Percentiles rank a stretch among this genome's conserved stretches.
Conservation (phyloP, 192 early-diverging fungal species). For the Rhizoclosmatium sp. region DNA sequence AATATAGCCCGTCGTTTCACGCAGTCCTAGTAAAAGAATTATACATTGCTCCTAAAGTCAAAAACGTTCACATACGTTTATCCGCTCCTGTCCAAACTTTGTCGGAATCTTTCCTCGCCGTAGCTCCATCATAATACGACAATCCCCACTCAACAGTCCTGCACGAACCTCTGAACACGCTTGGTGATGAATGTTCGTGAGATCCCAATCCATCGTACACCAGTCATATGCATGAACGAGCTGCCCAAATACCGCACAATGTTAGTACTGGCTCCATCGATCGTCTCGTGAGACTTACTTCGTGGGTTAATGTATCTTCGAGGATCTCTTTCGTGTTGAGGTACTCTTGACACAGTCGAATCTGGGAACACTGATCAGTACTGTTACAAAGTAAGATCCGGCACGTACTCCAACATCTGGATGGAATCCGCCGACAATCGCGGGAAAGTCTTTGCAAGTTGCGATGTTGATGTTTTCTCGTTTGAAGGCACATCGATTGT, state of each 20-base stretch:
- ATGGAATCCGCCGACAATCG: slow-evolving; percentile 25
- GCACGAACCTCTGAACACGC: slow-evolving; percentile 32
- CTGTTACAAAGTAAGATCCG: neutral
- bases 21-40: slow-evolving; percentile 8
- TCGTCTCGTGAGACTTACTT: neutral
- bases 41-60: neutral
- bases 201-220: slow-evolving; percentile 34
- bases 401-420: slow-evolving; percentile 22
- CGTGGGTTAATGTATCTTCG: slow-evolving; percentile 30
- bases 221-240: slow-evolving; percentile 33
- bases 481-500: slow-evolving; percentile 15
- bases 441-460: slow-evolving; percentile 11
- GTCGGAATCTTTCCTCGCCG: slow-evolving; percentile 10
- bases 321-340: neutral
- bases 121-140: slow-evolving; percentile 20
- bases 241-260: neutral
- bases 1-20: slow-evolving; percentile 28
- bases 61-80: slow-evolving; percentile 1
- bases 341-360: slow-evolving; percentile 20
- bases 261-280: neutral
- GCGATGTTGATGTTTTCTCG: slow-evolving; percentile 8
- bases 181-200: slow-evolving; percentile 15
- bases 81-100: slow-evolving; percentile 22
- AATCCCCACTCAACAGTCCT: slow-evolving; percentile 27
- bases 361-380: neutral